Evolutionary conservation across 148 eudicot species (phyloP).

Genomic region (Tetragonia tetragonoides): DNA sequence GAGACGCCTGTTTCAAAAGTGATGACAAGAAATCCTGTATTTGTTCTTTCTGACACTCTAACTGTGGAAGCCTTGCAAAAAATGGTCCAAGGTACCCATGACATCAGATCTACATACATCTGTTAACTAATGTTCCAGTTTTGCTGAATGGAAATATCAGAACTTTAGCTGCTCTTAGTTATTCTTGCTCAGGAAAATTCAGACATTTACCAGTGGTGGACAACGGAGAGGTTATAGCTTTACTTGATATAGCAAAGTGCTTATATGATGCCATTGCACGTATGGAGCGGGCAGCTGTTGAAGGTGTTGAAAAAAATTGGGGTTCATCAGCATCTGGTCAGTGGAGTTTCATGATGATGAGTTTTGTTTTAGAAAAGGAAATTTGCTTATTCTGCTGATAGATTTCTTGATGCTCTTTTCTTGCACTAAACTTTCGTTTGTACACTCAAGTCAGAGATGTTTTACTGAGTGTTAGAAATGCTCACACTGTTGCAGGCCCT

Average conservation of each 20-base stretch:
- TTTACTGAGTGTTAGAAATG: slow-evolving; percentile 1
- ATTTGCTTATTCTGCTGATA: background rate
- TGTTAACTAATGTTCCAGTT: background rate
- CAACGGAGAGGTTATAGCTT: slow-evolving; percentile 88
- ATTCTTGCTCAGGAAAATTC: slow-evolving; percentile 66
- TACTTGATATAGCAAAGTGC: slow-evolving; percentile 96
- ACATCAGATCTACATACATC: slow-evolving; percentile 4
- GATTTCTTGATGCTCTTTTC: background rate
- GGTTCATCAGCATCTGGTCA: slow-evolving; percentile 73
- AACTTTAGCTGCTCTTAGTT: background rate
- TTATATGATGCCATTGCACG: slow-evolving; percentile 96
- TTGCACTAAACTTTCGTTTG: background rate
- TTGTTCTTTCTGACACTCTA: slow-evolving; percentile 87
- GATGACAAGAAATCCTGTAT: slow-evolving; percentile 90
- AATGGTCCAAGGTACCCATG: slow-evolving; percentile 78
- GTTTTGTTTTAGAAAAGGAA: background rate
- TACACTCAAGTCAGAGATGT: background rate
- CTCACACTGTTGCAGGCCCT: slow-evolving; percentile 44
- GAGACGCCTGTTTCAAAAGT: slow-evolving; percentile 91
- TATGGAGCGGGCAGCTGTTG: slow-evolving; percentile 97
- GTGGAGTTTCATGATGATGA: slow-evolving; percentile 25
- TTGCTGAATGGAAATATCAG: background rate
- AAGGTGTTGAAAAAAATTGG: slow-evolving; percentile 96
- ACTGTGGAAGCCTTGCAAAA: slow-evolving; percentile 98
- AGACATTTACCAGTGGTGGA: slow-evolving; percentile 97